Evolutionary conservation across 495 filamentous ascomycete genomes (phyloP), one percentile per base, ranked within the genome.

Genomic region (Jackrogersella minutella): DNA sequence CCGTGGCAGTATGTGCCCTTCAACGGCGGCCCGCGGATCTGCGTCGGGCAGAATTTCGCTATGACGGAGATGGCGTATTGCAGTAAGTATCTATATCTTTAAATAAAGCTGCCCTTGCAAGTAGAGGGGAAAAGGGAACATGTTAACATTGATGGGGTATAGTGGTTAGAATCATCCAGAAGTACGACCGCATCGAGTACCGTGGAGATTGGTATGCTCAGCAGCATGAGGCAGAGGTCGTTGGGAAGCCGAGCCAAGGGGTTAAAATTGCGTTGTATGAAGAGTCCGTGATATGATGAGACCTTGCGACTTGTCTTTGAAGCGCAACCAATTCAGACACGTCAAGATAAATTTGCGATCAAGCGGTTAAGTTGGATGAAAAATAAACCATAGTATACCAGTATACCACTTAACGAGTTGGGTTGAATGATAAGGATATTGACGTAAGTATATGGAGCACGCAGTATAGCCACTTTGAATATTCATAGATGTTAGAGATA

Each of bases 1-100:
- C 76, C 82, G 3, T 91, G 89, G 90, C 76, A 78, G 33, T 87
- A 85, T 66, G 69, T 87, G 13, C 85, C 86, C 0, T 88, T 88
- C 66, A 85, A 84, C 62, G 85, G 86, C n/a, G 85, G 86, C 0
- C 83, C 84, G 24, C 70, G 83, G 6, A 81, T 83, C 19, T 88
- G 79, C 28, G 71, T 78, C 16, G 81, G 81, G 5, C 79, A 82
- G 72, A 80, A 82, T 55, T 86, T 87, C 64, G 86, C 85, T 10
- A 74, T 87, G 70, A 86, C 81, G 0, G 84, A 88, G 71, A 80
- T 84, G 77, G 74, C 76, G 1, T 79, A 76, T 68, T 74, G 67
- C 16, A 50, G 75, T 78, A 71, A 68, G 77, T 75, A 19, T 34
- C 41, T 17, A 24, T 4, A n/a, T n/a, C n/a, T n/a, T n/a, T n/a